Conservation (phyloP, 805 yeast species). For the Naumovozyma castellii region DNA sequence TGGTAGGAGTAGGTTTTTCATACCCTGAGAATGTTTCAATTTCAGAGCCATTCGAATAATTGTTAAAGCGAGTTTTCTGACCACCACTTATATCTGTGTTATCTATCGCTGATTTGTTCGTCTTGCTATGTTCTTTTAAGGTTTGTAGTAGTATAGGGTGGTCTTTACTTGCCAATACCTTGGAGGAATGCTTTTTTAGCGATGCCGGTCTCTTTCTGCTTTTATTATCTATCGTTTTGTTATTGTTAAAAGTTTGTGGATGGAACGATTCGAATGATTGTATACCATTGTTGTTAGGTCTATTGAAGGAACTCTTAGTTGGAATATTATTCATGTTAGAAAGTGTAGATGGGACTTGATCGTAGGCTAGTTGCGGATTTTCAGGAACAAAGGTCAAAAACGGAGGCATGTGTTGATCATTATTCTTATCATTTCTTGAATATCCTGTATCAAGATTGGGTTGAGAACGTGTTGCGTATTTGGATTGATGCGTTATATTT, state of each 20-base stretch:
- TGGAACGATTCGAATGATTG: background rate
- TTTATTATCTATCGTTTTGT: background rate
- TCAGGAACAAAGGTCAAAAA: slow-evolving; percentile 12
- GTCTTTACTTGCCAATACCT: background rate
- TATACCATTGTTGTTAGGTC: background rate
- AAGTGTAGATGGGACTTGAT: background rate
- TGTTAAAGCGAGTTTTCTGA: slow-evolving; percentile 6
- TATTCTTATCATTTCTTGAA: slow-evolving; percentile 2
- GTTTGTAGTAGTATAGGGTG: background rate
- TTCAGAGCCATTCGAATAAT: slow-evolving; percentile 12
- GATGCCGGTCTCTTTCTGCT: background rate
- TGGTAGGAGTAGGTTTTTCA: slow-evolving; percentile 19
- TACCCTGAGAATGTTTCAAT: slow-evolving; percentile 18
- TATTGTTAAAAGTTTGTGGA: background rate
- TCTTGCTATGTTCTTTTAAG: background rate
- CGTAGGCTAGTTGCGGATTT: slow-evolving; percentile 5
- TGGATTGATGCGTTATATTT: slow-evolving; percentile 1
- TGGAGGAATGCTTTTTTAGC: background rate
- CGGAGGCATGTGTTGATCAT: slow-evolving; percentile 5
- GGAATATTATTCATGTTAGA: background rate
- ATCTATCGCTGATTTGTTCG: background rate
- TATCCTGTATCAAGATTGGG: background rate
- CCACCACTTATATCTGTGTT: background rate
- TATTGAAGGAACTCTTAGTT: background rate
- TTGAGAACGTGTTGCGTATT: background rate